A percentile compares a stretch with the other conserved stretches of the same genome.
Conservation (phyloP, 768 basidiomycete species). For the Serendipita indica region DNA sequence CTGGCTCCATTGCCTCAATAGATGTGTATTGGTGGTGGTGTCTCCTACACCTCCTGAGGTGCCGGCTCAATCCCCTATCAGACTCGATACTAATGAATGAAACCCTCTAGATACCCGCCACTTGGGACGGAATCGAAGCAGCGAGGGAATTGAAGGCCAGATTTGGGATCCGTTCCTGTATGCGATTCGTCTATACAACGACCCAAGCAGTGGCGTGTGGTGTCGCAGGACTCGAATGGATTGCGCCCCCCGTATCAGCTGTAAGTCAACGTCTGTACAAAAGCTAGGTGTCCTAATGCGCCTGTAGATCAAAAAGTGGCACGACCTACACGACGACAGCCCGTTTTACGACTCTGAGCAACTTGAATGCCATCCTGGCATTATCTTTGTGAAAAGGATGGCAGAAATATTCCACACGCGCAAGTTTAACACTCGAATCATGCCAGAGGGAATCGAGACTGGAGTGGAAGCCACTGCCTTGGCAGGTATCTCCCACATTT, state of each 20-base stretch:
- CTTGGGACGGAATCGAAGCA: constrained; percentile 5
- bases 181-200: neutral
- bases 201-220: constrained; percentile 2
- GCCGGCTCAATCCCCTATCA: neutral
- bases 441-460: neutral
- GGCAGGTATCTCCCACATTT: neutral
- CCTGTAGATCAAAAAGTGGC: neutral
- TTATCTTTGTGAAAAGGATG: constrained; percentile 5
- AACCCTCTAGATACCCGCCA: neutral
- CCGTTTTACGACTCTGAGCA: constrained; percentile 7
- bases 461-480: neutral
- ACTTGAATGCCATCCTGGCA: neutral
- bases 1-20: too few species aligned
- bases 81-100: too few species aligned
- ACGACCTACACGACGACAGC: neutral
- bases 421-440: neutral
- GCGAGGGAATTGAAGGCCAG: neutral
- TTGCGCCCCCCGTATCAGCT: neutral
- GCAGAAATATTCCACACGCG: neutral
- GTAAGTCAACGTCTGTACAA: neutral
- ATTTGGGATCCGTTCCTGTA: neutral
- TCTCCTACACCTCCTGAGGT: too few species aligned
- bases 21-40: too few species aligned
- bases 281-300: neutral
- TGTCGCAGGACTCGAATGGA: neutral